A percentile compares a stretch with the other conserved stretches of the same genome.
Evolutionary conservation across 805 yeast genomes (phyloP).

Genomic region (Lachancea quebecensis): DNA sequence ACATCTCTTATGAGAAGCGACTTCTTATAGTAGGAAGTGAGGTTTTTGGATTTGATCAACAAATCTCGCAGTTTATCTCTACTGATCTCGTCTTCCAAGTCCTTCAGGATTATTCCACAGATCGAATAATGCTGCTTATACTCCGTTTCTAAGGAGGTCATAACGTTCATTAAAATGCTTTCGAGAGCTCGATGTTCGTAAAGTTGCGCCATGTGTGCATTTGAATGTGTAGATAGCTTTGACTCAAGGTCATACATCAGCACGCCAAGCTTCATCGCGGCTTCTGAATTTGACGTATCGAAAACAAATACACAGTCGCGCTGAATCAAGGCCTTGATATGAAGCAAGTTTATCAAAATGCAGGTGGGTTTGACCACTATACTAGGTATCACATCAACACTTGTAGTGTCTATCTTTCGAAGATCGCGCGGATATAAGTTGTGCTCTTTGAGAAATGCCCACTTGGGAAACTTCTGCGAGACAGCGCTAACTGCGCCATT

Average conservation of each 20-base stretch:
- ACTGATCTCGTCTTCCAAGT: slow-evolving; percentile 73
- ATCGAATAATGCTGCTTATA: slow-evolving; percentile 48
- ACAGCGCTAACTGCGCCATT: slow-evolving; percentile 71
- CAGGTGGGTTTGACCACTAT: slow-evolving; percentile 73
- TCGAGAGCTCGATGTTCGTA: slow-evolving; percentile 84
- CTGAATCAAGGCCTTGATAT: slow-evolving; percentile 85
- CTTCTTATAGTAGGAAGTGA: slow-evolving; percentile 70
- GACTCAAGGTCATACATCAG: slow-evolving; percentile 80
- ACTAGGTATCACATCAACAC: slow-evolving; percentile 81
- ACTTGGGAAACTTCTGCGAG: slow-evolving; percentile 72
- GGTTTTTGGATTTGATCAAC: slow-evolving; percentile 61
- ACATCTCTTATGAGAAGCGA: slow-evolving; percentile 70
- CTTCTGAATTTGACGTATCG: slow-evolving; percentile 50
- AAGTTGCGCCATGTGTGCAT: slow-evolving; percentile 31
- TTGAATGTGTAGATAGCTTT: slow-evolving; percentile 40
- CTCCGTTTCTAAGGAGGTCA: slow-evolving; percentile 73
- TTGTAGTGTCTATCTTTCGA: slow-evolving; percentile 67
- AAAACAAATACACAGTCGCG: slow-evolving; percentile 74
- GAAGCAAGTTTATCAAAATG: slow-evolving; percentile 73
- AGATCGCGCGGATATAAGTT: slow-evolving; percentile 79
- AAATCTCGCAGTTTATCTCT: slow-evolving; percentile 67
- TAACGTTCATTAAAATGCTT: slow-evolving; percentile 71
- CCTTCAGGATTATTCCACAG: slow-evolving; percentile 59
- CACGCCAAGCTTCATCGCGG: slow-evolving; percentile 64
- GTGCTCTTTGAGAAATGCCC: slow-evolving; percentile 66